These are phyloP conservation scores for Bipolaris victoriae DNA, from an alignment of 2,329 filamentous ascomycete species.

Conservation along the genomic window DNA sequence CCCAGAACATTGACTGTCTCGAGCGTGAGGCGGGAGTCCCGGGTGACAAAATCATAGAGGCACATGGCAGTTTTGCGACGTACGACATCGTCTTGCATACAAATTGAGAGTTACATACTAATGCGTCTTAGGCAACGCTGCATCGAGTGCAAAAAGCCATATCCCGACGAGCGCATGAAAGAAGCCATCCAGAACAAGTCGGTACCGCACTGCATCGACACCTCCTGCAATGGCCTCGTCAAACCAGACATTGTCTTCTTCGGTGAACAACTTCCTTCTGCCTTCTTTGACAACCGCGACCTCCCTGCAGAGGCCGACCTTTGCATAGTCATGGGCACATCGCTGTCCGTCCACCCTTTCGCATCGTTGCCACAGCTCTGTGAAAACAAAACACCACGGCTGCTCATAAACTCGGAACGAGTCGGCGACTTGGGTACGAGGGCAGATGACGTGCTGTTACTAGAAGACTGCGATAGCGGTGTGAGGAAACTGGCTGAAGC, in stretches of 20 bases:
- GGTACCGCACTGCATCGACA: conserved; percentile 71
- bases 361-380: conserved; percentile 75
- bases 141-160: conserved; percentile 80
- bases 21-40: conserved; percentile 88
- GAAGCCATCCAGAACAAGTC: conserved; percentile 68
- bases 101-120: background rate
- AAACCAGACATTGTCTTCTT: conserved; percentile 98
- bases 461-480: conserved; percentile 84
- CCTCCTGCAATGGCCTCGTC: conserved; percentile 75
- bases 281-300: conserved; percentile 66
- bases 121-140: conserved; percentile 70
- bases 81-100: conserved; percentile 1
- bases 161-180: conserved; percentile 76
- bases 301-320: conserved; percentile 72
- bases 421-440: conserved; percentile 80
- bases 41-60: conserved; percentile 81
- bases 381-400: conserved; percentile 67
- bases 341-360: conserved; percentile 86
- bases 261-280: conserved; percentile 72
- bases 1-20: conserved; percentile 96
- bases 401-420: conserved; percentile 85
- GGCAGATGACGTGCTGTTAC: conserved; percentile 80
- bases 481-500: conserved; percentile 78
- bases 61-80: conserved; percentile 88
- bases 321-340: conserved; percentile 86